Evolutionary conservation across 2,329 filamentous ascomycete genomes (phyloP).

Genomic region (Penicillium sp.): DNA sequence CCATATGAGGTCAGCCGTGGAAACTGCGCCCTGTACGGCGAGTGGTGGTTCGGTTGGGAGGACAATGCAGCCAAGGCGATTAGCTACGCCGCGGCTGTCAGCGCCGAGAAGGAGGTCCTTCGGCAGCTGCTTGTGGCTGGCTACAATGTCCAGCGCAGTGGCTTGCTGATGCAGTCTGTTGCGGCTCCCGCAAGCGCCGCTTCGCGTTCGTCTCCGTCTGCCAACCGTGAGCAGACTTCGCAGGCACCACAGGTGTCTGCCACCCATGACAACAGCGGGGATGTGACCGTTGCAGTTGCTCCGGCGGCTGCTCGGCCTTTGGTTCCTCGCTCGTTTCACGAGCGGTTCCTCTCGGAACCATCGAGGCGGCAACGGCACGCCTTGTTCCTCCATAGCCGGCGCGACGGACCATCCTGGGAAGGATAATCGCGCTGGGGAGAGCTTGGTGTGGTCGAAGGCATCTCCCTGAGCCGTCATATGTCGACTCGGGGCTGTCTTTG

Average conservation of each 20-base stretch:
- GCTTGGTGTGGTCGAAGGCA: too few relatives aligned
- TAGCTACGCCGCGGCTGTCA: conserved; percentile 2
- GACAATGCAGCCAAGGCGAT: not conserved
- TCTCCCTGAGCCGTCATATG: too few relatives aligned
- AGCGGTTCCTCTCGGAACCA: too few relatives aligned
- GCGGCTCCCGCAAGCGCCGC: not conserved
- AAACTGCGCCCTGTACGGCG: conserved; percentile 2
- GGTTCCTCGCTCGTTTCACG: too few relatives aligned
- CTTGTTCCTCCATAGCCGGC: too few relatives aligned
- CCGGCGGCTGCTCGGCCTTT: not conserved
- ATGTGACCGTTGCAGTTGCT: not conserved
- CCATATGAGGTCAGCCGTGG: not conserved
- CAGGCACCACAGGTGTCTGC: too few relatives aligned
- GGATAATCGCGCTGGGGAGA: too few relatives aligned
- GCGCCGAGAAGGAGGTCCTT: conserved; percentile 5
- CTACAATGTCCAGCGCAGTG: not conserved
- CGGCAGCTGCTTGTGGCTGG: conserved; percentile 8
- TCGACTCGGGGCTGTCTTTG: too few relatives aligned
- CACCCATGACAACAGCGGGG: not conserved
- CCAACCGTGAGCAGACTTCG: too few relatives aligned
- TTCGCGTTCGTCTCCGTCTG: not conserved
- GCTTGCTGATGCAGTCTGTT: not conserved
- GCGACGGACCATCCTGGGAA: too few relatives aligned
- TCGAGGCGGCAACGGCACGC: too few relatives aligned
- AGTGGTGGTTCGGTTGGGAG: conserved; percentile 6